These are phyloP conservation scores for Chalciporus sp. DNA, from an alignment of 1,284 basidiomycete genomes.

Conservation along the genomic window DNA sequence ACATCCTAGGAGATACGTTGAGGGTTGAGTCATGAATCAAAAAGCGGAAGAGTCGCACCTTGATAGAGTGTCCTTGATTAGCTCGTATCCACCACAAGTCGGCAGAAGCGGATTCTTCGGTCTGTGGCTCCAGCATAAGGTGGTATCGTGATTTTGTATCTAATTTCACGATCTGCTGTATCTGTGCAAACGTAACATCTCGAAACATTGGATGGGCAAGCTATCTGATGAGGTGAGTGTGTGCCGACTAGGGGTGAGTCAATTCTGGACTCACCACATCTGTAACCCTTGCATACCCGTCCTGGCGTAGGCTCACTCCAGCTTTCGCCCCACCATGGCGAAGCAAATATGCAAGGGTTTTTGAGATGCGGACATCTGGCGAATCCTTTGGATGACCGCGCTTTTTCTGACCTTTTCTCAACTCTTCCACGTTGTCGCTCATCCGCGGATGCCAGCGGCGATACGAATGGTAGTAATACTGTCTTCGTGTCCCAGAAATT, in stretches of 20 bases:
- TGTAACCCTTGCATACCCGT: conserved; percentile 65
- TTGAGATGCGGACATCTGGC: conserved; percentile 45
- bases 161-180: conserved; percentile 73
- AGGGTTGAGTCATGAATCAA: neutral
- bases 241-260: neutral
- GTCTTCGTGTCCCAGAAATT: conserved; percentile 1
- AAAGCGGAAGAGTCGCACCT: conserved; percentile 44
- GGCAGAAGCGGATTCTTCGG: conserved; percentile 30
- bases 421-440: conserved; percentile 5
- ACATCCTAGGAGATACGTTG: conserved; percentile 47
- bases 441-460: conserved; percentile 12
- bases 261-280: conserved; percentile 53
- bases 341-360: conserved; percentile 68
- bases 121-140: conserved; percentile 61
- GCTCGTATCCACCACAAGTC: conserved; percentile 86
- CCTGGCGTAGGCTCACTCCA: conserved; percentile 57
- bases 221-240: conserved; percentile 35
- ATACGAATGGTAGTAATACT: conserved; percentile 3
- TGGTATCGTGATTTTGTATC: conserved; percentile 83
- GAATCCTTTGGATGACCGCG: conserved; percentile 31
- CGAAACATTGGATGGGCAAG: conserved; percentile 55
- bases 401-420: conserved; percentile 23
- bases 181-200: conserved; percentile 52
- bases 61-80: conserved; percentile 91
- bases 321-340: conserved; percentile 71